Evolutionary conservation across 179 eudicot species (phyloP), one percentile per base, ranked within the genome.

Genomic region (Sideroxylon spinosum): DNA sequence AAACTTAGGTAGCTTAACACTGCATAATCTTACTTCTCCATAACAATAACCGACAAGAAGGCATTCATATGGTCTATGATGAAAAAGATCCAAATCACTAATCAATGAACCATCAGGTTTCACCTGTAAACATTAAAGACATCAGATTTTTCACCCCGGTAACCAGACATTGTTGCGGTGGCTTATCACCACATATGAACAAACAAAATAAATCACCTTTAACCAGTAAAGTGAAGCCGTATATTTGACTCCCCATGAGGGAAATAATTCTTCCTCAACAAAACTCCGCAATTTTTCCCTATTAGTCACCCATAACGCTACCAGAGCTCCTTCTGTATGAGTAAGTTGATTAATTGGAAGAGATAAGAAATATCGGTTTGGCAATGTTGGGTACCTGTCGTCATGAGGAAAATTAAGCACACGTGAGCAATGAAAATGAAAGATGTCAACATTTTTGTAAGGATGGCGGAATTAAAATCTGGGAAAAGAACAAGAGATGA

Each of bases 41-140:
- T 78, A 68, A 71, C 84, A 78, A 84, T 87, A 91, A 67, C 99
- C 99, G 28, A 95, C 80, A 44, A 95, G 90, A 86, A 95, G 94
- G 81, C 99, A 95, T 71, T 95, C 99, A 78, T 95, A 95, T 60
- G 99, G 99, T 75, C 95, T 88, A 79, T 95, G 99, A 81, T 95
- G 99, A 77, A 95, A 95, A 73, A 91, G 97, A 81, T 93, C 97
- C 85, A 93, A 75, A 28, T 93, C 95, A 84, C 98, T 83, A 76
- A 91, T 87, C 86, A 95, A 87, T 63, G 87, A 87, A 56, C 97
- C 91, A 72, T 95, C 88, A 44, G 89, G 79, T 86, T 93, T 95
- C 59, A 93, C 97, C 98, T 95, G 88, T 81, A 80, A 77, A 67
- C 68, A 6, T 68, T 69, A 79, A n/a, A 23, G 23, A n/a, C 20